Percentiles rank a stretch among this genome's conserved stretches.
Evolutionary conservation across 768 basidiomycete species (phyloP).

Genomic region (Boletellus emodensis): DNA sequence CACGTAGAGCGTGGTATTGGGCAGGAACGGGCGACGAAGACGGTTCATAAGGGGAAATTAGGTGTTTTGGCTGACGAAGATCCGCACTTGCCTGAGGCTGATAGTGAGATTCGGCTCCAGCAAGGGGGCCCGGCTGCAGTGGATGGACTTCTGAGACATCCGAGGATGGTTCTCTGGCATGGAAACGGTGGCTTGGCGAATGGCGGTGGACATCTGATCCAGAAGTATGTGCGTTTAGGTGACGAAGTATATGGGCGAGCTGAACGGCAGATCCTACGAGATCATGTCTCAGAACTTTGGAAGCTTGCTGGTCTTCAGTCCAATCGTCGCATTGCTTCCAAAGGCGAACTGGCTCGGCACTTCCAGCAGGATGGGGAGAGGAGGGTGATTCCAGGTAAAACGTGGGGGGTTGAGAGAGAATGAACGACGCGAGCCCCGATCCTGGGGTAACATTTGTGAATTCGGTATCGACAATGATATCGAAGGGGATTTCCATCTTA

Average conservation of each 20-base stretch:
- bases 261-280: slow-evolving; percentile 62
- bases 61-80: slow-evolving; percentile 15
- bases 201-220: slow-evolving; percentile 35
- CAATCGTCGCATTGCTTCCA: slow-evolving; percentile 73
- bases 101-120: slow-evolving; percentile 28
- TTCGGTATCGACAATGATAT: slow-evolving; percentile 53
- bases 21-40: slow-evolving; percentile 20
- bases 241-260: slow-evolving; percentile 52
- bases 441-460: slow-evolving; percentile 54
- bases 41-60: slow-evolving; percentile 23
- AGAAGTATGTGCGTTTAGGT: slow-evolving; percentile 34
- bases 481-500: slow-evolving; percentile 82
- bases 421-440: slow-evolving; percentile 56
- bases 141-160: slow-evolving; percentile 39
- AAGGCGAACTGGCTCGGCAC: slow-evolving; percentile 30
- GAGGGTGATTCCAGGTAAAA: slow-evolving; percentile 61
- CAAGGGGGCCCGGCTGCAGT: slow-evolving; percentile 34
- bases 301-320: slow-evolving; percentile 73
- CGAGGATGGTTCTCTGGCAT: slow-evolving; percentile 26
- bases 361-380: slow-evolving; percentile 27
- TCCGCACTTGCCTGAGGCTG: slow-evolving; percentile 23
- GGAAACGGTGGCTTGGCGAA: slow-evolving; percentile 34
- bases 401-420: slow-evolving; percentile 60
- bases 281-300: slow-evolving; percentile 57
- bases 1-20: slow-evolving; percentile 9